Percentiles rank a stretch among this genome's conserved stretches.
These are phyloP conservation scores for Coprinopsis cinerea DNA, from an alignment of 768 basidiomycete genomes.

Conservation along the genomic window DNA sequence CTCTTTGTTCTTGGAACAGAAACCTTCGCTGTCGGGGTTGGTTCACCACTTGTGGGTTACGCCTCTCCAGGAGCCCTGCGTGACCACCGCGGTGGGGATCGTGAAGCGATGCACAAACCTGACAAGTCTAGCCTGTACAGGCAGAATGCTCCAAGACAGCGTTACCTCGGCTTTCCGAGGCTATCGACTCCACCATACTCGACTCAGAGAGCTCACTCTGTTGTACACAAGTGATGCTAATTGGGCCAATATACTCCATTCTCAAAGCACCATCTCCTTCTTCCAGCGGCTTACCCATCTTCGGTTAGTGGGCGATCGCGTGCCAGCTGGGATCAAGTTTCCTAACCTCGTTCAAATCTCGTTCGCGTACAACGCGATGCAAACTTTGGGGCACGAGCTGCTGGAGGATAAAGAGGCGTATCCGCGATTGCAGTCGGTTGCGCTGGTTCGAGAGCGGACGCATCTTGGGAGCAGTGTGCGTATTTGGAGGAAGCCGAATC, in stretches of 20 bases:
- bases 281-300: constrained; percentile 27
- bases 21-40: constrained; percentile 15
- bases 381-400: constrained; percentile 13
- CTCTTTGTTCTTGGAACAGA: constrained; percentile 16
- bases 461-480: constrained; percentile 16
- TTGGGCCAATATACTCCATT: constrained; percentile 18
- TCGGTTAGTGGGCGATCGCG: constrained; percentile 25
- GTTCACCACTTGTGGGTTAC: constrained; percentile 30
- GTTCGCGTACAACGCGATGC: constrained; percentile 14
- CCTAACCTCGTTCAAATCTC: constrained; percentile 26
- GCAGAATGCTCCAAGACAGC: constrained; percentile 20
- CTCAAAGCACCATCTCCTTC: constrained; percentile 21
- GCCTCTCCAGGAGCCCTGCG: constrained; percentile 21
- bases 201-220: constrained; percentile 27
- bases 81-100: constrained; percentile 18
- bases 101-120: constrained; percentile 27
- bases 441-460: constrained; percentile 21
- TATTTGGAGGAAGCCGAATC: constrained; percentile 17
- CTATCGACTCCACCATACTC: constrained; percentile 20
- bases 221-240: constrained; percentile 21
- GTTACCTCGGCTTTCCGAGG: constrained; percentile 16
- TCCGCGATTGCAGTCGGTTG: constrained; percentile 25
- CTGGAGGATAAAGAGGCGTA: constrained; percentile 18
- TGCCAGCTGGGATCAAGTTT: constrained; percentile 19
- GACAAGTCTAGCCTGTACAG: constrained; percentile 25